A percentile compares a stretch with the other conserved stretches of the same genome.
Conservation (phyloP, 306 rosid genomes). For the Prunus armeniaca region DNA sequence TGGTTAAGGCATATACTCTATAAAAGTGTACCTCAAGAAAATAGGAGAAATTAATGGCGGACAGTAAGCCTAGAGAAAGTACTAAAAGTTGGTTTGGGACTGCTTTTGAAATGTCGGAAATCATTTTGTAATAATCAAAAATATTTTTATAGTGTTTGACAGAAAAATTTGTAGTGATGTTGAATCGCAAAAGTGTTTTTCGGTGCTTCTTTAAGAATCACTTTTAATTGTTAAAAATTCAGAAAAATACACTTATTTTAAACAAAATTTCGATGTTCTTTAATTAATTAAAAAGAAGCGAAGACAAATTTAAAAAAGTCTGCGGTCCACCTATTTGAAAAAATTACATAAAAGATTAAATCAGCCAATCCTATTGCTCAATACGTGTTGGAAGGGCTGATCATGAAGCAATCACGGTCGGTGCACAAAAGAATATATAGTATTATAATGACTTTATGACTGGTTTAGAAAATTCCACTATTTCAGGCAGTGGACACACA, state of each 20-base stretch:
- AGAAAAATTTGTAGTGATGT: no score
- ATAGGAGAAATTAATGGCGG: no score
- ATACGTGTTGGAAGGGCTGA: background rate
- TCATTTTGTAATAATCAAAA: no score
- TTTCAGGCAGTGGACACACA: background rate
- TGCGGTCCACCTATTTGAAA: background rate
- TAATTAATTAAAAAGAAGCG: background rate
- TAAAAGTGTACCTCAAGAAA: no score
- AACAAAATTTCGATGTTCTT: no score
- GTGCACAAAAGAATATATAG: background rate
- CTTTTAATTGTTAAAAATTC: no score
- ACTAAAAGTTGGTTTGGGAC: no score
- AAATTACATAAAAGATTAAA: background rate
- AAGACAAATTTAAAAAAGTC: background rate
- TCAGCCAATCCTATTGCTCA: background rate
- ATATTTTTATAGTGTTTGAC: no score
- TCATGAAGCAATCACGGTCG: background rate
- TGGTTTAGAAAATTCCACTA: background rate
- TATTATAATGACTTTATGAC: background rate
- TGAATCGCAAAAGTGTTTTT: no score
- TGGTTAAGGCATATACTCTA: background rate
- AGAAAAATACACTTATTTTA: no score
- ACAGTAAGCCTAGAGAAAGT: no score
- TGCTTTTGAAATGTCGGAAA: no score
- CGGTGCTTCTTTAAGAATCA: accelerated